Evolutionary conservation across 768 basidiomycete species (phyloP), one percentile per base, ranked within the genome.

Genomic region (Psilocybe azurescens): DNA sequence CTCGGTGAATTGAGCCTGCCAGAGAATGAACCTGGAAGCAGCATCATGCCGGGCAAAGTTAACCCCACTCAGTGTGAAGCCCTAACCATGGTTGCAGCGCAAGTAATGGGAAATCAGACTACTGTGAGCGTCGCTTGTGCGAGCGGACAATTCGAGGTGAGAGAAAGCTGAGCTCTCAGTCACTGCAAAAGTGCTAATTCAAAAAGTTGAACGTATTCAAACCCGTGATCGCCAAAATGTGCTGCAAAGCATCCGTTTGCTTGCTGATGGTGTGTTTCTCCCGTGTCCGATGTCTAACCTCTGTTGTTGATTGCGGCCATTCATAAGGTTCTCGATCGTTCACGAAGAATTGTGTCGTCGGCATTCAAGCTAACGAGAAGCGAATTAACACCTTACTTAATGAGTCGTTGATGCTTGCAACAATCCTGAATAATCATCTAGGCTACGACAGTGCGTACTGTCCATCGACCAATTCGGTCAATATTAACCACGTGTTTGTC

Each of bases 51-150:
- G 6, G 97, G 97, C 63, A 99, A 99, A 80, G 97, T 99, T 61
- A 99, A 99, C 79, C 97, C 97, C 10, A 99, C 97, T 4, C 97
- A 99, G 74, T 99, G 97, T 69, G 97, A 99, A 78, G 97, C 97
- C 7, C 77, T 99, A 63, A 99, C 97, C 9, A 99, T 99, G 97
- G 95, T 99, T 24, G 94, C 95, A 46, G 95, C 97, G 0, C 97
- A 99, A 75, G 97, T 99, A 4, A 97, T 99, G 77, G 97, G 97
- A 46, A 99, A 99, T 79, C 93, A 99, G 76, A 95, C 95, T 10
- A 77, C 90, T 49, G 93, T 99, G 73, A 92, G 90, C 69, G 81
- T 99, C 66, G 96, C 95, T 38, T 94, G 97, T 56, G 89, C 95
- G 14, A 94, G 89, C 72, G 97, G 97, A 46, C 97, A 99, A 73